Evolutionary conservation across 345 rosid species (phyloP), one percentile per base, ranked within the genome.

Genomic region (Citrus unshiu): DNA sequence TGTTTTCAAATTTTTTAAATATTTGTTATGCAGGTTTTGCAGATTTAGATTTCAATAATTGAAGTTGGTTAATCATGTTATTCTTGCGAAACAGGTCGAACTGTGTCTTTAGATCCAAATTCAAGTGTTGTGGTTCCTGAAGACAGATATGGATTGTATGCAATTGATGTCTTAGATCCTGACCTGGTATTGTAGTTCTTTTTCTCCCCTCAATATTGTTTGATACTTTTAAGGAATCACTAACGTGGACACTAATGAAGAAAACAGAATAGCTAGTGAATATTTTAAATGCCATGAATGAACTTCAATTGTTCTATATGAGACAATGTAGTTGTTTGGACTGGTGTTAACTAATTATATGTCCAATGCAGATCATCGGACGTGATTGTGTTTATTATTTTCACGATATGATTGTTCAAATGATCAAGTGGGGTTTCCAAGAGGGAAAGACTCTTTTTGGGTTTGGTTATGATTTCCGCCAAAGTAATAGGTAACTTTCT

Each of bases 391-490:
- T 93, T 34, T 92, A 68, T 78, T 93, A 95, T 89, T 95, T 90
- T 80, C 99, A 93, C 57, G 99, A 95, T 82, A 95, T 95, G 99
- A 95, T 93, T 60, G 89, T 87, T 68, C 94, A 95, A 86, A 92
- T 95, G 99, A 81, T 87, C 76, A 88, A 88, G 49, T 95, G 98
- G 99, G 99, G 99, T 27, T 95, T 95, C 62, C 88, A 93, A 85
- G 98, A 95, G 85, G 98, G 98, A 25, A 93, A 90, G 83, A 93
- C 97, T 0, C 91, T 95, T 70, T 95, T 95, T 49, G 99, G 99
- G 13, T 95, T 95, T 79, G 99, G 99, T 21, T 95, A 92, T 87
- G 99, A 95, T 87, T 95, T 93, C 64, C 92, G 99, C 4, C 99
- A 95, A 85, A 95, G 99, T 86, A 95, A 93, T 76, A 92, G 99